Conservation (phyloP, 176 grass and related monocot genomes). For the Lolium multiflorum region DNA sequence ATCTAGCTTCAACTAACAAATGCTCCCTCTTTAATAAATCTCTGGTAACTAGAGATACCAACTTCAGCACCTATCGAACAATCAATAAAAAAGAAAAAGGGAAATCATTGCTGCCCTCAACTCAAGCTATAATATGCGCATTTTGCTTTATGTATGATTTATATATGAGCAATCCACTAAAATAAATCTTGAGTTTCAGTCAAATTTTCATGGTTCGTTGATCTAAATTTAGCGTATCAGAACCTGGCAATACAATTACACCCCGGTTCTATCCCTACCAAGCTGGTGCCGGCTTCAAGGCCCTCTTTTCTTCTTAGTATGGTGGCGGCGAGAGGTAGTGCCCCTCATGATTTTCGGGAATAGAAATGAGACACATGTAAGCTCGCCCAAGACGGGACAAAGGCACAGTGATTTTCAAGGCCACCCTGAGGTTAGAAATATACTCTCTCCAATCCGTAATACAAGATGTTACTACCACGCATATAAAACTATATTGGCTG, state of each 20-base stretch:
- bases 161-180: background rate
- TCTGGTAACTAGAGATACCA: background rate
- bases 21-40: conserved; percentile 3
- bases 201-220: background rate
- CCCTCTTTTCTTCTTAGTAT: background rate
- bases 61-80: background rate
- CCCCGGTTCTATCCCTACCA: too few relatives aligned
- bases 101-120: background rate
- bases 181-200: background rate
- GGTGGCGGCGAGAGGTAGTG: too few relatives aligned
- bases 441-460: too few relatives aligned
- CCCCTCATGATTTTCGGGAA: background rate
- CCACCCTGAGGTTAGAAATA: background rate
- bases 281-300: background rate
- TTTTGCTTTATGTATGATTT: background rate
- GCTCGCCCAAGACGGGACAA: background rate
- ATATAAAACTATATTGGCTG: too few relatives aligned
- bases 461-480: too few relatives aligned
- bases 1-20: background rate
- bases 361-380: background rate
- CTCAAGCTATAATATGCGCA: background rate
- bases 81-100: background rate
- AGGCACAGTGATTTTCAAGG: background rate
- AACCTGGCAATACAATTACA: background rate
- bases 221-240: background rate